Base-by-base conservation (phyloP, 2,329 filamentous ascomycete species). In the Penicillium sp. region DNA sequence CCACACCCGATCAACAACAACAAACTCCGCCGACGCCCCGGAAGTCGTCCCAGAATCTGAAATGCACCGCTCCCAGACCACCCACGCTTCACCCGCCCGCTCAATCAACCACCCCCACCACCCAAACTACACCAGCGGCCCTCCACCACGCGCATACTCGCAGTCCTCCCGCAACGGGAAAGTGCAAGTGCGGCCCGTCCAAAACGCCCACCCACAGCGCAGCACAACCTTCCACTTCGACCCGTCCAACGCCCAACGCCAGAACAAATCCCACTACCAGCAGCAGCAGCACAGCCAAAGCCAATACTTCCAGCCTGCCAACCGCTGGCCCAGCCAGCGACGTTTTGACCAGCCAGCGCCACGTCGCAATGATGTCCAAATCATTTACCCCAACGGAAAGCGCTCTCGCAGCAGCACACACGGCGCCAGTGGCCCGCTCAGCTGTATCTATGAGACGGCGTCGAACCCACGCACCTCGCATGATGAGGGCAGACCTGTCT, bases 21-120 rank as follows among this genome's bases (percentile, higher is more conserved):
- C 65, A 55, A 70, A 61, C 51, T 72, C 71, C 1, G 67, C 67
- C 45, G 69, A 72, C n/a, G 70, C 71, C 1, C 71, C 72, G 14
- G 69, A 71, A 50, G 69, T 74, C 0, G 64, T 73, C 13, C 52
- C 47, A 18, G 36, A 49, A 10, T 63, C 61, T 18, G 67, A 59
- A 29, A 62, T 70, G 4, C 61, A 57, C 40, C 62, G 67, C 52
- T 68, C 70, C 34, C 68, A 56, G 48, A 60, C 62, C 16, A 52
- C 55, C 54, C 47, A 52, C 34, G 32, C 61, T 6, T 11, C 59
- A 7, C 14, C 56, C 8, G 22, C 60, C 13, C 57, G 56, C 36
- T 68, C 65, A 18, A 60, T 60, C 43, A 56, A 67, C 45, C 64
- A 67, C 44, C 64, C 67, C 1, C 66, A 67, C 21, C 65, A 67